phyloP scores from a whole-genome alignment of 2,329 filamentous ascomycete genomes.

The Hawksworthiomyces lignivorus region DNA sequence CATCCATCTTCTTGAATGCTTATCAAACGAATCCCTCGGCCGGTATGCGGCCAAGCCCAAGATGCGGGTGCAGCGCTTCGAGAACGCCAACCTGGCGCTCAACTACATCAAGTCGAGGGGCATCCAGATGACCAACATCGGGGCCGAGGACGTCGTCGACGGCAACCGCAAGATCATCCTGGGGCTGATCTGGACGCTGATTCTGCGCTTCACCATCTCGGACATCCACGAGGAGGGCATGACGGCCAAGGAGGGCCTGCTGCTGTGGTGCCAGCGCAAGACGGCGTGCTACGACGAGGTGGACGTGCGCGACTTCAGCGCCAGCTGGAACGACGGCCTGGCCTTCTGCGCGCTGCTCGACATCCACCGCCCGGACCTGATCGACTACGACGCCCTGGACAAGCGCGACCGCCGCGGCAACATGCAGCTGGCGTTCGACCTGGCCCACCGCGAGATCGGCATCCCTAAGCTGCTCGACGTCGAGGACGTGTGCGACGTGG shows the following conservation, averaged over 20 bases:
- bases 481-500: slow-evolving; percentile 94
- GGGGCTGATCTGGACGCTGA: slow-evolving; percentile 95
- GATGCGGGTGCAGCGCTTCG: slow-evolving; percentile 90
- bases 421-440: slow-evolving; percentile 97
- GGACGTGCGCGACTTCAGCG: slow-evolving; percentile 88
- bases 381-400: slow-evolving; percentile 91
- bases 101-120: slow-evolving; percentile 78
- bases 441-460: slow-evolving; percentile 91
- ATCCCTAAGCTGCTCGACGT: slow-evolving; percentile 94
- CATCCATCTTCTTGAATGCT: slow-evolving; percentile 93
- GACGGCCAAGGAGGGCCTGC: slow-evolving; percentile 90
- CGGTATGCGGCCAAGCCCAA: slow-evolving; percentile 96
- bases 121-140: slow-evolving; percentile 98
- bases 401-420: slow-evolving; percentile 92
- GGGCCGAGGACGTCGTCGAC: slow-evolving; percentile 95
- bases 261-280: slow-evolving; percentile 97
- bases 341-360: slow-evolving; percentile 95
- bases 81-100: slow-evolving; percentile 94
- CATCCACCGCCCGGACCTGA: slow-evolving; percentile 93
- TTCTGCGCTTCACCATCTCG: slow-evolving; percentile 95
- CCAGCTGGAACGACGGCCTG: slow-evolving; percentile 94
- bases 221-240: slow-evolving; percentile 98
- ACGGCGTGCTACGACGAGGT: slow-evolving; percentile 98
- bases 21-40: slow-evolving; percentile 88
- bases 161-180: slow-evolving; percentile 97